Base-by-base conservation (phyloP, 495 filamentous ascomycete genomes). In the Alectoria sarmentosa region DNA sequence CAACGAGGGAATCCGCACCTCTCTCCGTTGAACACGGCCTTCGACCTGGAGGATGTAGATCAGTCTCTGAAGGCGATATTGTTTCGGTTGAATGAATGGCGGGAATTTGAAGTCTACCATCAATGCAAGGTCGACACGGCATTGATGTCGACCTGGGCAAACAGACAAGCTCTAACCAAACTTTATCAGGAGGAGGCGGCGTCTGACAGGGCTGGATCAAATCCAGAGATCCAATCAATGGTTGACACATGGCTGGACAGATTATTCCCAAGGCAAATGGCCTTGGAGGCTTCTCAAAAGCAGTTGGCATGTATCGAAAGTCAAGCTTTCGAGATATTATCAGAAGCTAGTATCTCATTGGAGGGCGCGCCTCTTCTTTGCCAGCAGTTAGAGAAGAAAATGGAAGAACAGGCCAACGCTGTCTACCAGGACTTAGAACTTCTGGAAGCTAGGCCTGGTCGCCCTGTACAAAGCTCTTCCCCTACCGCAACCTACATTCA, bases 71-170 rank as follows among this genome's bases (percentile, higher is more conserved):
- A 4, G 11, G 3, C 34, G 11, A n/a, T 34, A 7, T 23, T 57
- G 19, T 15, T 8, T 2, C 17, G 49, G 17, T 34, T 64, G 34
- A 57, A 55, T 13, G 38, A 37, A 5, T 64, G 62, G 62, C 62
- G 62, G 6, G 52, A 37, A 15, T 64, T 56, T 32, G 17, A 57
- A 55, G 15, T 13, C 9, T 57, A 57, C 52, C 62, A 64, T 3
- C 46, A 57, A 8, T 14, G 13, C 2, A 36, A 38, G 3, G 36
- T 60, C 1, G 14, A 6, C 23, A 10, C 3, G 2, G 28, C 28
- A 1, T 4, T 19, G 28, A 54, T 32, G 26, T 32, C 4, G 15
- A 32, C 15, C 1, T 32, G 26, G 49, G 7, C 2, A 32, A 32
- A 1, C 5, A 32, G 1, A 28, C 13, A 14, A 54, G 6, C 0